A percentile compares a stretch with the other conserved stretches of the same genome.
Evolutionary conservation across 2,329 filamentous ascomycete species (phyloP).

Genomic region (Tothia fuscella): DNA sequence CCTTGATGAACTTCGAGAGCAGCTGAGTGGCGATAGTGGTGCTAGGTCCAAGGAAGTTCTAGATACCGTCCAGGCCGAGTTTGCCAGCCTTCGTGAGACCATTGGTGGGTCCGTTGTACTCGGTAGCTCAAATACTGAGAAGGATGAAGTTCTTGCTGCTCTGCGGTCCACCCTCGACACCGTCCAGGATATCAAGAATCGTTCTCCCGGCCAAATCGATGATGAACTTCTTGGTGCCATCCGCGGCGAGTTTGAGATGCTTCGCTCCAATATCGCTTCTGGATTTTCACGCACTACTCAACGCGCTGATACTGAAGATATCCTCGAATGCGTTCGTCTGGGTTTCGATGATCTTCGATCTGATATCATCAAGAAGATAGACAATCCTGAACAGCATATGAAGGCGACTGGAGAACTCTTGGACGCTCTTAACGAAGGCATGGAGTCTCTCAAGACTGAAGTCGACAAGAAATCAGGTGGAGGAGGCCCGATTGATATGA

Average conservation of each 20-base stretch:
- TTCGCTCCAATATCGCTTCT: constrained; percentile 14
- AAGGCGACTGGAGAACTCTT: constrained; percentile 46
- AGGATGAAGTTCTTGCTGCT: constrained; percentile 30
- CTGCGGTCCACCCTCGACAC: constrained; percentile 27
- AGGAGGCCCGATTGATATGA: constrained; percentile 71
- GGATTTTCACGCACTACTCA: constrained; percentile 5
- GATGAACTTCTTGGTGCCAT: constrained; percentile 42
- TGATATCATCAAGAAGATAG: constrained; percentile 40
- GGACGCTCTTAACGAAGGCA: constrained; percentile 53
- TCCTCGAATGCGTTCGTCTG: constrained; percentile 36
- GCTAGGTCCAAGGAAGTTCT: constrained; percentile 29
- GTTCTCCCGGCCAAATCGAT: constrained; percentile 23
- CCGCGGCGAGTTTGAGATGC: constrained; percentile 37
- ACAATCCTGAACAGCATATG: constrained; percentile 40
- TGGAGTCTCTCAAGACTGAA: constrained; percentile 65
- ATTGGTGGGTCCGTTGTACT: constrained; percentile 31
- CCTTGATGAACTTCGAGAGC: constrained; percentile 30
- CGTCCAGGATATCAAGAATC: constrained; percentile 21
- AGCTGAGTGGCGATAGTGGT: constrained; percentile 27
- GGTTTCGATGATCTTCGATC: constrained; percentile 38
- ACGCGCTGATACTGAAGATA: constrained; percentile 34
- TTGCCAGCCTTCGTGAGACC: constrained; percentile 32
- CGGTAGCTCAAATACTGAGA: constrained; percentile 21
- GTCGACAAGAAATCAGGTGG: constrained; percentile 41
- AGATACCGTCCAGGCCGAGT: constrained; percentile 30